Evolutionary conservation across 2,329 filamentous ascomycete species (phyloP).

Genomic region (Sporothrix globosa): DNA sequence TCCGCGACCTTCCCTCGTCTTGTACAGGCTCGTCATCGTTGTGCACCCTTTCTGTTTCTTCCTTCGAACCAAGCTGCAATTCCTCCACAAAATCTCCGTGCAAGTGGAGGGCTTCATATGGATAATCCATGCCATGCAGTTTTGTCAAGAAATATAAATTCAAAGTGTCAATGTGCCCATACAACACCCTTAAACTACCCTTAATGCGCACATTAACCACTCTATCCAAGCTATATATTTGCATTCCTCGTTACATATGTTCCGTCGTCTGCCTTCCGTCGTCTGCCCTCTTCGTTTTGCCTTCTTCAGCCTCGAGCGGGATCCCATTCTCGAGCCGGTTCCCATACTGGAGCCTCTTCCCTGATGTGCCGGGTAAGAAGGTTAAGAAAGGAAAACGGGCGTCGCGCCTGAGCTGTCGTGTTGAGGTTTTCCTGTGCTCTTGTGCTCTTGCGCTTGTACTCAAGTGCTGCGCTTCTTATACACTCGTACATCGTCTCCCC

Average conservation of each 20-base stretch:
- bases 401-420: not conserved
- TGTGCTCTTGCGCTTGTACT: not conserved
- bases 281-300: not conserved
- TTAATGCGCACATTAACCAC: not conserved
- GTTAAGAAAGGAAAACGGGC: not conserved
- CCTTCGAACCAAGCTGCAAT: no score
- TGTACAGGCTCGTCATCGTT: not conserved
- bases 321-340: not conserved
- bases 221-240: not conserved
- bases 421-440: not conserved
- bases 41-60: no score
- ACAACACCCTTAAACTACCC: not conserved
- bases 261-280: not conserved
- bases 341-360: not conserved
- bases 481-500: not conserved
- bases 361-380: conserved; percentile 21
- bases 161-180: not conserved
- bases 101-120: conserved; percentile 4
- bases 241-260: not conserved
- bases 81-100: not conserved
- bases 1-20: no score
- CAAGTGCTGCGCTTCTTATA: not conserved
- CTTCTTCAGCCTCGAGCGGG: not conserved
- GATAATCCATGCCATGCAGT: not conserved
- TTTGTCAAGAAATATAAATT: not conserved